Conservation (phyloP, 228 moss, liverwort and hornwort genomes). For the Sphagnum magellanicum region DNA sequence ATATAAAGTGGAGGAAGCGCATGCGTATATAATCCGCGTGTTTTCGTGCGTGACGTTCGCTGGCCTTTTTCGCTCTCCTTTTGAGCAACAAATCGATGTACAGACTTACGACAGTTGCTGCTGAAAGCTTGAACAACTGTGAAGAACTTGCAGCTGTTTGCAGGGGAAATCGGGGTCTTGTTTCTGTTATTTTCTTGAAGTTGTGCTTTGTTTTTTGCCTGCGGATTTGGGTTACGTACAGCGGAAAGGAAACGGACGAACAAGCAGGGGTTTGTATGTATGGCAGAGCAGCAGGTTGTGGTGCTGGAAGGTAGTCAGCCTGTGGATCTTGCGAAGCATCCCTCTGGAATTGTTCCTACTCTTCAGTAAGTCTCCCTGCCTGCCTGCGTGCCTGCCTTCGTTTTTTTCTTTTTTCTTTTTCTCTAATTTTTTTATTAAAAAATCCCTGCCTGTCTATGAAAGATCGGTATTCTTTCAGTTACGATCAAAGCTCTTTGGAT, state of each 20-base stretch:
- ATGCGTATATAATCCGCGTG: too few relatives aligned
- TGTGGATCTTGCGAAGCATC: slow-evolving; percentile 98
- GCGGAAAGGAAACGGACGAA: background rate
- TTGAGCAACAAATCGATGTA: too few relatives aligned
- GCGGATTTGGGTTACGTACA: background rate
- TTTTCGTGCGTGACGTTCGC: too few relatives aligned
- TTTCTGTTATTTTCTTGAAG: too few relatives aligned
- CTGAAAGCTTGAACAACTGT: too few relatives aligned
- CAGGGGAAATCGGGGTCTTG: too few relatives aligned
- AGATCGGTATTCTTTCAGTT: background rate
- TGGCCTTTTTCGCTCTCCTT: too few relatives aligned
- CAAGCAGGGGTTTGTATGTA: slow-evolving; percentile 7
- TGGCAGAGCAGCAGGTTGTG: slow-evolving; percentile 76
- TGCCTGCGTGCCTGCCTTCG: background rate
- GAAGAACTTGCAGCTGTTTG: too few relatives aligned
- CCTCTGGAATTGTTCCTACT: slow-evolving; percentile 94
- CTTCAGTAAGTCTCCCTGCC: slow-evolving; percentile 59
- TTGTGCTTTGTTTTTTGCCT: too few relatives aligned
- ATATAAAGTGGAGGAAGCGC: too few relatives aligned
- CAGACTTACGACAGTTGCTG: too few relatives aligned
- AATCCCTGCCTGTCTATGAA: background rate
- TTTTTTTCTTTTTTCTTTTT: background rate
- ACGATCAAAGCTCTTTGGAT: background rate
- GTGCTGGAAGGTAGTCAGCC: slow-evolving; percentile 94
- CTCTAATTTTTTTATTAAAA: background rate